phyloP scores from a whole-genome alignment of 331 rosid genomes.

The Malus hybrid region DNA sequence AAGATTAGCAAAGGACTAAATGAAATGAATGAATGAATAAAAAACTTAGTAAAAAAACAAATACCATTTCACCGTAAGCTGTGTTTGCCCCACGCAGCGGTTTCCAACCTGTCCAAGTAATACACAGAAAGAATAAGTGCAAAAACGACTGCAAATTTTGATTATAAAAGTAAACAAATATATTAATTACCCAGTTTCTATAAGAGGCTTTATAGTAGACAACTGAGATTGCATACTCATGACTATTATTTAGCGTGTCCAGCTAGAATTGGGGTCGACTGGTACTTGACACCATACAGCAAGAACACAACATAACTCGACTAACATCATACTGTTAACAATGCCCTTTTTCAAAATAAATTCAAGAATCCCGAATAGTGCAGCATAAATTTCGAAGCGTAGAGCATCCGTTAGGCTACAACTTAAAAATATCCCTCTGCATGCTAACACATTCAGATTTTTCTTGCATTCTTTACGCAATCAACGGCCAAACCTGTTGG shows the following conservation, averaged over 20 bases:
- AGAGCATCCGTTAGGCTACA: background rate
- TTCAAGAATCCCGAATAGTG: background rate
- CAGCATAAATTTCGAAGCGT: background rate
- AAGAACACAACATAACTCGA: background rate
- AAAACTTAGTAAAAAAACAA: background rate
- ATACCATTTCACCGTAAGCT: conserved; percentile 23
- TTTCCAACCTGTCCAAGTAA: conserved; percentile 20
- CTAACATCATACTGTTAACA: background rate
- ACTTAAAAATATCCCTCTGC: background rate
- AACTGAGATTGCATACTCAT: background rate
- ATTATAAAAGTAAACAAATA: background rate
- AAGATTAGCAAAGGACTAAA: background rate
- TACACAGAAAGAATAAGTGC: background rate
- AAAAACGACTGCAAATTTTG: background rate
- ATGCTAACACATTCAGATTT: background rate
- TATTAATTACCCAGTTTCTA: background rate
- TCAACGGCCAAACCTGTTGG: background rate
- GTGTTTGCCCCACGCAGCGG: background rate
- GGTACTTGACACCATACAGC: background rate
- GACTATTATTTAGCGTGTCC: no score
- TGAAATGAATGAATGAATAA: background rate
- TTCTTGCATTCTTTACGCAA: background rate
- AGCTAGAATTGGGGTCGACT: background rate
- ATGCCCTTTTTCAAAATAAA: no score
- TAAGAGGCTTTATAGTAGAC: background rate